Conservation (phyloP, 306 rosid species). For the Dalbergia oliveri region DNA sequence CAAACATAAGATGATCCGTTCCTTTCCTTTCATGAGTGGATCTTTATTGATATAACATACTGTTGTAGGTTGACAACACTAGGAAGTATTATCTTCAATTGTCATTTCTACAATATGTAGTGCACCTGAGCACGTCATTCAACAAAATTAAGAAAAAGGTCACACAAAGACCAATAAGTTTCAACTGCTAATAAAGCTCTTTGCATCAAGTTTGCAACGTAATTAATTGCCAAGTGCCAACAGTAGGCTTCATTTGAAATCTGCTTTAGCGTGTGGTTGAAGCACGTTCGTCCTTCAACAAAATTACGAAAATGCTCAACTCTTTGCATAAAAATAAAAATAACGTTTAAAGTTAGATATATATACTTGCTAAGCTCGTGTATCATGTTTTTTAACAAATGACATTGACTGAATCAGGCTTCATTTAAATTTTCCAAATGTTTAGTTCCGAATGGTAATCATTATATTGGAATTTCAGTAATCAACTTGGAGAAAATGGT, state of each 20-base stretch:
- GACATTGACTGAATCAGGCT: too few relatives aligned
- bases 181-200: background rate
- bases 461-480: conserved; percentile 7
- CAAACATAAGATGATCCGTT: too few relatives aligned
- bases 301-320: background rate
- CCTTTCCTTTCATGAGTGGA: background rate
- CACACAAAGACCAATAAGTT: background rate
- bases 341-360: background rate
- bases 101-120: background rate
- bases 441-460: background rate
- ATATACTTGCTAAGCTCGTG: too few relatives aligned
- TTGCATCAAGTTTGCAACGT: background rate
- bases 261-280: background rate
- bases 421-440: background rate
- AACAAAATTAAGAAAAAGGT: background rate
- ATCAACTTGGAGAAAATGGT: background rate
- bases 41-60: too few relatives aligned
- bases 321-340: background rate
- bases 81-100: background rate
- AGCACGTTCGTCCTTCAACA: background rate
- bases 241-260: background rate
- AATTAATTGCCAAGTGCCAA: background rate
- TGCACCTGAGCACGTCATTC: background rate
- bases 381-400: too few relatives aligned
- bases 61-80: background rate